These are phyloP conservation scores for Starmerella cellae DNA, from an alignment of 805 yeast genomes.

Conservation along the genomic window DNA sequence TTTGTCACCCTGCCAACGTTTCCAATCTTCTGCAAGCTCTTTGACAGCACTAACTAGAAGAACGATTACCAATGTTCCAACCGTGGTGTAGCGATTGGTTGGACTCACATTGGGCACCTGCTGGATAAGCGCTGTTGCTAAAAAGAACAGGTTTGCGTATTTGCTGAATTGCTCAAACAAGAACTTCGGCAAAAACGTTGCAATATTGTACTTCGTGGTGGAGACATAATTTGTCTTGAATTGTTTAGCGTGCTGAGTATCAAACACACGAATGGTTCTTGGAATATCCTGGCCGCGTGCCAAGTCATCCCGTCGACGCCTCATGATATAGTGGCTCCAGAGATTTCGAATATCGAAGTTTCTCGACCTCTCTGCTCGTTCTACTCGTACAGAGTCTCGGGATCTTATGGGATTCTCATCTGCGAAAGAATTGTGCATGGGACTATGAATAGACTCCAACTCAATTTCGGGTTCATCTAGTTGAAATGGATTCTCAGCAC, in stretches of 20 bases:
- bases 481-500: background rate
- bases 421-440: too few species aligned
- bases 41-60: conserved; percentile 82
- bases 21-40: conserved; percentile 80
- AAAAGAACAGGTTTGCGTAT: conserved; percentile 87
- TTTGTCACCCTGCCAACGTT: conserved; percentile 74
- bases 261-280: conserved; percentile 55
- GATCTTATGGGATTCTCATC: too few species aligned
- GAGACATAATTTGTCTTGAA: conserved; percentile 68
- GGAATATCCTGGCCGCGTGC: conserved; percentile 32
- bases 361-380: conserved; percentile 3
- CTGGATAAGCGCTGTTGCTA: conserved; percentile 84
- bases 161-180: conserved; percentile 92
- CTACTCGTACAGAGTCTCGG: too few species aligned
- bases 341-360: conserved; percentile 28
- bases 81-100: conserved; percentile 88
- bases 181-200: conserved; percentile 89
- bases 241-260: conserved; percentile 41
- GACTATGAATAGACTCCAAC: conserved; percentile 19
- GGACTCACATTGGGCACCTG: conserved; percentile 97
- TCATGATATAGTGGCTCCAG: conserved; percentile 23
- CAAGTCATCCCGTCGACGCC: conserved; percentile 14
- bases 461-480: conserved; percentile 8
- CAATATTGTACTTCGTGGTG: conserved; percentile 87
- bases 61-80: conserved; percentile 78